Base-by-base conservation (phyloP, 768 basidiomycete species). In the Lactifluus piperatus region DNA sequence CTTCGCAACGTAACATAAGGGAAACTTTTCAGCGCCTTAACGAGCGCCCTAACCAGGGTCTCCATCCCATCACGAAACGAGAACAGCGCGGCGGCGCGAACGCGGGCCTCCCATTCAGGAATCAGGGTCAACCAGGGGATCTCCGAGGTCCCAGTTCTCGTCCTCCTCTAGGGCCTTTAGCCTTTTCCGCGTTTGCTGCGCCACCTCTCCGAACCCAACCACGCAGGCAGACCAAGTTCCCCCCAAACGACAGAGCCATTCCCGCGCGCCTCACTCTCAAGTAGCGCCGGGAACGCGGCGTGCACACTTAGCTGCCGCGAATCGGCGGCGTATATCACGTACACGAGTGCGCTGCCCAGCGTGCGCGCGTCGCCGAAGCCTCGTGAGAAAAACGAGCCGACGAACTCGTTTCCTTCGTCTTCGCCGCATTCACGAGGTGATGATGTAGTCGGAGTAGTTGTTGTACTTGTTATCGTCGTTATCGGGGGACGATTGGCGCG, bases 291-390 rank as follows among this genome's bases (percentile, higher is more conserved):
- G 67, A 97, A 91, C 1, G 91, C 81, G 2, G 91, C 79, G 3
- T 85, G 80, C 3, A 92, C 75, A 58, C 89, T 91, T 18, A 98
- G 72, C 41, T 74, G 66, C 2, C 88, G 74, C 2, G 93, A 81
- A 66, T 95, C 92, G 0, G 91, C 82, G 1, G 92, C 93, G 68
- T 97, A 97, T 56, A 98, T 88, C 0, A 94, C 95, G 67, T 97
- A 94, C 83, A n/a, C n/a, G n/a, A n/a, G n/a, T n/a, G n/a, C n/a
- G n/a, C n/a, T n/a, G n/a, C n/a, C n/a, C n/a, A n/a, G 79, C 1
- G 94, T 91, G 65, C 94, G 81, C 2, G 76, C 71, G 6, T 76
- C 69, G 0, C 91, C 90, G 57, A 97, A 88, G 24, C 91, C 77
- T 13, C 90, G 78, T 0, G 80, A 69, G 56, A 97, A 68, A 63